These are phyloP conservation scores for Candida golubevii DNA, from an alignment of 805 yeast genomes.

Conservation along the genomic window DNA sequence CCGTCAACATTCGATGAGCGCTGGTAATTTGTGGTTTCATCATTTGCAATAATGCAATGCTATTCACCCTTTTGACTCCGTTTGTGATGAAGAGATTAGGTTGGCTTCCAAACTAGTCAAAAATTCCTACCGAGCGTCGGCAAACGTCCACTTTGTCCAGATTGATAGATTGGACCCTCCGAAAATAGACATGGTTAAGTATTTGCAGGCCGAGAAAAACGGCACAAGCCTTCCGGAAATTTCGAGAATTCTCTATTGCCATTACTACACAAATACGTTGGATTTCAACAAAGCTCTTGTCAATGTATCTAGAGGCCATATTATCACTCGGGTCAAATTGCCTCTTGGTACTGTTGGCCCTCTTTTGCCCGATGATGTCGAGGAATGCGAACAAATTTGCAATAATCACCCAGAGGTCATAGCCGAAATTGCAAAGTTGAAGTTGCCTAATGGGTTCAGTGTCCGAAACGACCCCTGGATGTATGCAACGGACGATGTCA, in stretches of 20 bases:
- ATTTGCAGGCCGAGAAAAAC: slow-evolving; percentile 59
- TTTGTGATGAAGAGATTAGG: slow-evolving; percentile 54
- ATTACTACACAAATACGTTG: slow-evolving; percentile 54
- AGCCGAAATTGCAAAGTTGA: slow-evolving; percentile 64
- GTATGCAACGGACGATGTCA: slow-evolving; percentile 70
- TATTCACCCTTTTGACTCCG: slow-evolving; percentile 56
- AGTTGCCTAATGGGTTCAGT: slow-evolving; percentile 51
- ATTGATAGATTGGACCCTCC: slow-evolving; percentile 76
- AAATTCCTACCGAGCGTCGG: slow-evolving; percentile 49
- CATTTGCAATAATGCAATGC: neutral
- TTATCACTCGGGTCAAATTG: slow-evolving; percentile 51
- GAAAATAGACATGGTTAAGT: slow-evolving; percentile 63
- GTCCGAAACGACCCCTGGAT: slow-evolving; percentile 80
- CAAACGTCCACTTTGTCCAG: slow-evolving; percentile 58
- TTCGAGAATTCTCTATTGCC: slow-evolving; percentile 63
- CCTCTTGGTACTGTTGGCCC: slow-evolving; percentile 71
- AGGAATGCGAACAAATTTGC: slow-evolving; percentile 48
- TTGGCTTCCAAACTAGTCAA: slow-evolving; percentile 57
- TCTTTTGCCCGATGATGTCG: slow-evolving; percentile 59
- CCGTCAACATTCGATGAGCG: no score
- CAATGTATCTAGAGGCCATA: slow-evolving; percentile 60
- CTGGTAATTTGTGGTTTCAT: no score
- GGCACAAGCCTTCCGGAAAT: slow-evolving; percentile 50
- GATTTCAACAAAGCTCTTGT: slow-evolving; percentile 68
- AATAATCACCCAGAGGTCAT: slow-evolving; percentile 52